Conservation (phyloP, 306 rosid genomes). For the Herpetospermum pedunculosum region DNA sequence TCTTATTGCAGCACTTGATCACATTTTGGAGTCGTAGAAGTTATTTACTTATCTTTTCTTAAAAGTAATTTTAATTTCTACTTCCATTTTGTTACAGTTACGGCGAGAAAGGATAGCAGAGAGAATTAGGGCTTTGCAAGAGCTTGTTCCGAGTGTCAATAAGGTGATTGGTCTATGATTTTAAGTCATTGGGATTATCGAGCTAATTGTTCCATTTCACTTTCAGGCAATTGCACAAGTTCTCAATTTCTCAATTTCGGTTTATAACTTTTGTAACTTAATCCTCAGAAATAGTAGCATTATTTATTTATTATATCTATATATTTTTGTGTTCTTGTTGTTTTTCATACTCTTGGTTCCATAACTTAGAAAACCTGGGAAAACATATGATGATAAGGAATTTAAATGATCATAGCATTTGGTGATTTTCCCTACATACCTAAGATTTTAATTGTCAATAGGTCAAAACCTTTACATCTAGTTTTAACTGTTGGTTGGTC, state of each 20-base stretch:
- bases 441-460: neutral
- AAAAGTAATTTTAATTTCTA: constrained; percentile 3
- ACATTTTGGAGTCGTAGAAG: neutral
- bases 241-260: neutral
- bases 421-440: neutral
- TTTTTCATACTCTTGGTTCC: neutral
- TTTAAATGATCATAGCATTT: neutral
- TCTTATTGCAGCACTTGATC: neutral
- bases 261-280: neutral
- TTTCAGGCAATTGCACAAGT: neutral
- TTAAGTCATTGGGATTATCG: neutral
- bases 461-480: neutral
- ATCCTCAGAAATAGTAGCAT: neutral
- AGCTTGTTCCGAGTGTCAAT: constrained; percentile 89
- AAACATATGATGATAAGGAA: neutral
- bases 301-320: too few species aligned
- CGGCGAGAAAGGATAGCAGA: constrained; percentile 98
- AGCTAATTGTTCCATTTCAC: neutral
- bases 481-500: neutral
- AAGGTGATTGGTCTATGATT: constrained; percentile 39
- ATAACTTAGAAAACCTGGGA: neutral
- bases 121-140: constrained; percentile 95
- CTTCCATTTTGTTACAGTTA: constrained; percentile 35
- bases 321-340: neutral
- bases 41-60: neutral